Evolutionary conservation across 2,329 filamentous ascomycete species (phyloP).

Genomic region (Talaromyces marneffei): DNA sequence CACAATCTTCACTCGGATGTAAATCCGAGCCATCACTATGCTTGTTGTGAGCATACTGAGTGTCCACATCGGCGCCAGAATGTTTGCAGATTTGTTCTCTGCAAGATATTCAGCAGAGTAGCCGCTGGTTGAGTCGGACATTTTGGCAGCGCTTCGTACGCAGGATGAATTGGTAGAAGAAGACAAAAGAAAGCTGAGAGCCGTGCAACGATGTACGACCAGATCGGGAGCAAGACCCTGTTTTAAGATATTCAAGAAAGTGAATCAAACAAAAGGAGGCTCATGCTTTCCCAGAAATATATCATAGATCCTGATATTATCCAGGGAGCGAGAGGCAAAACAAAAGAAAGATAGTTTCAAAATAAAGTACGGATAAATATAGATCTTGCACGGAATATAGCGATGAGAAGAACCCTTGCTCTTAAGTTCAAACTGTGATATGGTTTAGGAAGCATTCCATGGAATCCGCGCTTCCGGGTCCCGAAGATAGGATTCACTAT

Average conservation of each 20-base stretch:
- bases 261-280: background rate
- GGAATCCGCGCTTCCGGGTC: background rate
- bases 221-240: background rate
- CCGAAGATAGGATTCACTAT: background rate
- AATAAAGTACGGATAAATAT: background rate
- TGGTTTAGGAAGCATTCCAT: background rate
- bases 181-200: background rate
- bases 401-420: background rate
- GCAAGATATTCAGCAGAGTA: background rate
- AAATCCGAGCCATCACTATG: constrained; percentile 30
- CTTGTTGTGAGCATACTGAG: constrained; percentile 26
- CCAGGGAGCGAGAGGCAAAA: background rate
- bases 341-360: background rate
- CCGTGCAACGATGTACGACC: background rate
- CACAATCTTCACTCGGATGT: constrained; percentile 24
- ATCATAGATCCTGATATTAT: background rate
- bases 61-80: constrained; percentile 26
- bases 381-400: background rate
- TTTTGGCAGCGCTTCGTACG: background rate
- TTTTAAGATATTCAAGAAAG: background rate
- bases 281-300: background rate
- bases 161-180: background rate
- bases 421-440: background rate
- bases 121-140: constrained; percentile 5
- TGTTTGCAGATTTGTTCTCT: constrained; percentile 27